Evolutionary conservation across 2,329 filamentous ascomycete species (phyloP), one percentile per base, ranked within the genome.

Genomic region (Lachnellula arida): DNA sequence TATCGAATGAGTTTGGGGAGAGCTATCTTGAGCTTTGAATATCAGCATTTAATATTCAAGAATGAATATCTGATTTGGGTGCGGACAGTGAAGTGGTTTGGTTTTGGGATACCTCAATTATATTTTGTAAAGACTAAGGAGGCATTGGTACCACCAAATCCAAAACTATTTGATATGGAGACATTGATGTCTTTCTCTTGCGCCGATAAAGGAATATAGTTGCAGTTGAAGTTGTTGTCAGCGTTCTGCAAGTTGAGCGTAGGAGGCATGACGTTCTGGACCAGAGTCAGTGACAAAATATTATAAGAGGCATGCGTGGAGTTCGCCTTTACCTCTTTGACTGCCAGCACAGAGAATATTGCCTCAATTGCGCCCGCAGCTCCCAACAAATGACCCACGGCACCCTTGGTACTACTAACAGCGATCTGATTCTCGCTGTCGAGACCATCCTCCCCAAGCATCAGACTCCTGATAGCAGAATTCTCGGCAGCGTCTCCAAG

Each of bases 111-210:
- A 40, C 17, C 25, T 61, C 42, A 64, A 51, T 40, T 53, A 43
- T 67, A 67, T 60, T 69, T 70, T 22, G 67, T 67, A 54, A 97
- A 93, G 51, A 91, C 91, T 39, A 99, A 75, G 53, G 85, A 91
- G 43, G 93, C 92, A 74, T 99, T 99, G 1, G 93, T 97, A 15
- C 94, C 94, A 11, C 94, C 94, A 75, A 99, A 99, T 0, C 94
- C 94, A 74, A 99, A 99, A 70, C 93, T 97, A 68, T 99, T 99
- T 3, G 90, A 94, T 56, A 99, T 66, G 5, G 89, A 89, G 22
- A 93, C 86, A 55, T 84, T 75, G 11, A 97, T 82, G 2, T 77
- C 70, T 62, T 83, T 85, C 51, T 87, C 72, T 71, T 97, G 92
- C 0, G 91, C 80, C 46, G 76, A 68, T 4, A 84, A 77, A 0